These are phyloP conservation scores for Barbarea vulgaris DNA, from an alignment of 345 rosid species.

Conservation along the genomic window DNA sequence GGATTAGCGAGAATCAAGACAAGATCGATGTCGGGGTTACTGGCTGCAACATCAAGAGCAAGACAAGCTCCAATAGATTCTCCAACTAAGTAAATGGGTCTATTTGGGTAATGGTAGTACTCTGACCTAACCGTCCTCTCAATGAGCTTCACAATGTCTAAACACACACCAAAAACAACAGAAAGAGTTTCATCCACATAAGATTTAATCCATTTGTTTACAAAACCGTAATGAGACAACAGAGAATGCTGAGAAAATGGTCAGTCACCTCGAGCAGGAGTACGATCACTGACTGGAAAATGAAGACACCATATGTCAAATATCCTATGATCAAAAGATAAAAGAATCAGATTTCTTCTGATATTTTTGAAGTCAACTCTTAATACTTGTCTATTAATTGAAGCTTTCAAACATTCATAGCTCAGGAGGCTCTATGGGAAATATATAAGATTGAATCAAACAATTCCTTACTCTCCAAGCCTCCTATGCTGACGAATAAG, in stretches of 20 bases:
- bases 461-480: slow-evolving; percentile 56
- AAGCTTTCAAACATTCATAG: background rate
- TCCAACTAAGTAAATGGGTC: slow-evolving; percentile 66
- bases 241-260: background rate
- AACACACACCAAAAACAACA: background rate
- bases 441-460: background rate
- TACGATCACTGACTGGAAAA: slow-evolving; percentile 63
- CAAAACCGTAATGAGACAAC: background rate
- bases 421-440: background rate
- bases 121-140: slow-evolving; percentile 55
- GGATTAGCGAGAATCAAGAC: slow-evolving; percentile 65
- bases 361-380: background rate
- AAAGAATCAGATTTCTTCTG: background rate
- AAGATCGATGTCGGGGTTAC: slow-evolving; percentile 59
- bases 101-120: slow-evolving; percentile 42
- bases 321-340: slow-evolving; percentile 45
- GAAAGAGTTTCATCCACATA: slow-evolving; percentile 2
- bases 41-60: slow-evolving; percentile 64
- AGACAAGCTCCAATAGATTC: slow-evolving; percentile 50
- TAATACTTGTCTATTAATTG: background rate
- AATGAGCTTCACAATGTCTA: slow-evolving; percentile 58
- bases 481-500: slow-evolving; percentile 57
- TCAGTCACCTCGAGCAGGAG: slow-evolving; percentile 53
- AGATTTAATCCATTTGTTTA: background rate
- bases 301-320: slow-evolving; percentile 76